Base-by-base conservation (phyloP, 2,329 filamentous ascomycete genomes). In the Colletotrichum echinochloae region DNA sequence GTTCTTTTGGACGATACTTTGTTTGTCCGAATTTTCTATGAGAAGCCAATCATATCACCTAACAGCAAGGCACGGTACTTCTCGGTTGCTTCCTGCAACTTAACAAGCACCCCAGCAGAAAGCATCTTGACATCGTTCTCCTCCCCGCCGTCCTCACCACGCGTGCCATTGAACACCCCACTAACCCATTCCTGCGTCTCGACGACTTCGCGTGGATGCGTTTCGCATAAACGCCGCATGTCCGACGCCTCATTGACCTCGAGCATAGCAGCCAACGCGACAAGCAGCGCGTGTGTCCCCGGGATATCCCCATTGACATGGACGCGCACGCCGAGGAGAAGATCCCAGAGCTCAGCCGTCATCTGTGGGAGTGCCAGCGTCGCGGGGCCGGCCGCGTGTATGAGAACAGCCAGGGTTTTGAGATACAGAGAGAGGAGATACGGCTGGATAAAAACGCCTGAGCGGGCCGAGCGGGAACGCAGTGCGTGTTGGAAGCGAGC, bases 131-230 rank as follows among this genome's bases (percentile, higher is more conserved):
- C 89, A 72, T 92, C 90, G 70, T 92, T 93, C 78, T 96, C 94
- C 78, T 97, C 92, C 46, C 84, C 82, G 26, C 85, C 83, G 60
- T 85, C 85, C 0, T 83, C 83, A 0, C 86, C 86, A 37, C 84
- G 81, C 9, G 82, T 83, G 41, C 84, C 84, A 70, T 92, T 89
- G 80, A 98, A 97, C 1, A 98, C 87, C 65, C 85, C 85, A 52
- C 90, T 87, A 1, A 93, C 92, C 96, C 96, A 99, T 76, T 94
- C 92, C 75, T 93, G 89, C 70, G 94, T 92, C 85, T 98, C 95
- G 61, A 97, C 86, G 28, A 98, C 83, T 79, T 95, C 90, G 66
- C 90, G 89, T 0, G 92, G 91, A 75, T 94, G 89, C 67, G 91
- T 89, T 70, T 90, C 89, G 59, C 94, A 95, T 3, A 99, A 79